Evolutionary conservation across 2,329 filamentous ascomycete species (phyloP), one percentile per base, ranked within the genome.

Genomic region (Laburnicola sp.): DNA sequence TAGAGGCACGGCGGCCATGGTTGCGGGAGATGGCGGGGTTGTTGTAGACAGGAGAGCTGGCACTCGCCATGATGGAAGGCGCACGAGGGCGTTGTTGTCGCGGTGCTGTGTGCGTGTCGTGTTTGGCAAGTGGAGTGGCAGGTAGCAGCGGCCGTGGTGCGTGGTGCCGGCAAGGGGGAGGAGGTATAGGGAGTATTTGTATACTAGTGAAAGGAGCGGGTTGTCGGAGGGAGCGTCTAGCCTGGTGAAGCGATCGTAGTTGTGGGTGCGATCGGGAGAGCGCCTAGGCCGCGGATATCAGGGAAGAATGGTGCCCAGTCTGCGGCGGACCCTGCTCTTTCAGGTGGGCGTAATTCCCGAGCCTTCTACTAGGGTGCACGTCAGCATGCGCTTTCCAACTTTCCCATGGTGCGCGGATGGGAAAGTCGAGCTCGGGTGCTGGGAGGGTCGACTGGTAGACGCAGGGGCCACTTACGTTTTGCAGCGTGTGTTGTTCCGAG

Each of bases 1-100:
- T 59, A 8, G 67, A 70, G 50, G 54, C 64, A 25, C 62, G 64
- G 16, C 65, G 65, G 21, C 41, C 53, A 35, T 59, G 62, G 25
- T 62, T 47, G 25, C 44, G 51, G 34, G 50, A 48, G 26, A 47
- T 53, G 30, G 45, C 40, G 31, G 64, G 53, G 28, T 64, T 59
- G 48, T 65, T 60, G 31, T 65, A 60, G 49, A 58, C 40, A 34
- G 62, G 57, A 46, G 63, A 59, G 32, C 38, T 53, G 44, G 57
- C 39, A 38, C 50, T 45, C 47, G 60, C 57, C 62, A 68, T 68
- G 54, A 32, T 55, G 54, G 41, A 16, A 36, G 10, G 36, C 42
- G 46, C 51, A 22, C 25, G 9, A 22, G 11, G 40, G 6, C 6
- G 27, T 22, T 32, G 26, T 38, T 30, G 44, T 32, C 23, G 38